Base-by-base conservation (phyloP, 768 basidiomycete species). In the Boletus fagicola region DNA sequence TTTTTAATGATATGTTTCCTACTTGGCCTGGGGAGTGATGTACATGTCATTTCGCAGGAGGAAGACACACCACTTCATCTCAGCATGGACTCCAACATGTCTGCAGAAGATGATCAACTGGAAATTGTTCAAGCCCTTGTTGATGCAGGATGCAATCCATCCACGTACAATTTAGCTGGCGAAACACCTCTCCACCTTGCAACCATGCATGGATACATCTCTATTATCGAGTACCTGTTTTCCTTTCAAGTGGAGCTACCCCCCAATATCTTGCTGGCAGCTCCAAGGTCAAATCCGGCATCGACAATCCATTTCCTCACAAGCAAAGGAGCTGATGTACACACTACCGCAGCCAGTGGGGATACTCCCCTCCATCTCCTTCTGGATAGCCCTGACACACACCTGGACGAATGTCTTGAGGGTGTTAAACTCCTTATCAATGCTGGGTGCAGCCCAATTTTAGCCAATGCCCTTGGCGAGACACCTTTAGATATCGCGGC, bases 91-190 rank as follows among this genome's bases (percentile, higher is more conserved):
- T 35, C 35, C 35, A 6, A 35, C 13, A 0, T 35, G 6, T 8
- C 13, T 9, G 43, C 49, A 2, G 51, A 49, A 36, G 2, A 35
- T 8, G 48, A 38, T 9, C 0, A 6, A n/a, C 7, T 47, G 3
- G 33, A 49, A 18, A 20, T 3, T 11, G 16, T 49, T n/a, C 39
- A 36, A 31, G 13, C 46, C n/a, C 53, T 64, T 5, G 4, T 57
- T 3, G 47, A 45, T 30, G 62, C 62, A 2, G 62, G 62, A 12
- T 60, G 62, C 24, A n/a, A 46, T 15, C 39, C 51, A 13, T 51
- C 48, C 13, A 1, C 13, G 2, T 11, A 3, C 11, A 54, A 62
- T 10, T 18, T 35, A 1, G 22, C 9, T 31, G 46, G 53, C 3
- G 2, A 45, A 20, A 54, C 53, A 5, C 36, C 62, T 0, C 46